phyloP scores from a whole-genome alignment of 768 basidiomycete genomes.

The Lentinula aciculospora region DNA sequence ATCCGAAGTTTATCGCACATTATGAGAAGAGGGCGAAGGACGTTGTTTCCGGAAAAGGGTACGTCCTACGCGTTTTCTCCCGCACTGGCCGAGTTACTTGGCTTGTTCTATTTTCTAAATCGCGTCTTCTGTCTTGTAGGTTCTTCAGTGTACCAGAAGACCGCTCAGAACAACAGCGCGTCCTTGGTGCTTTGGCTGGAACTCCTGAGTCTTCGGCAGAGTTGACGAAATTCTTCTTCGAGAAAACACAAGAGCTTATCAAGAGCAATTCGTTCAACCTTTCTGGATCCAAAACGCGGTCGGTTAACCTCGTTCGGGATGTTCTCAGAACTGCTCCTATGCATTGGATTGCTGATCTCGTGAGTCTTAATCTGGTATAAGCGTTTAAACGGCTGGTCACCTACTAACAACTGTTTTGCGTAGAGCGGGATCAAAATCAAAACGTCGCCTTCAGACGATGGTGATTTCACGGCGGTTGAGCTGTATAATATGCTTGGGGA shows the following conservation, averaged over 20 bases:
- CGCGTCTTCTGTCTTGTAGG: slow-evolving; percentile 28
- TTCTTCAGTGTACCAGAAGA: slow-evolving; percentile 60
- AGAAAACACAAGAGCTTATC: slow-evolving; percentile 58
- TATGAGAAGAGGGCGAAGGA: slow-evolving; percentile 46
- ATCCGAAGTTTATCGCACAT: slow-evolving; percentile 39
- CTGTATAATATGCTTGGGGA: slow-evolving; percentile 61
- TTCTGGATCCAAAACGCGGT: slow-evolving; percentile 46
- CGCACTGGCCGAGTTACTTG: neutral
- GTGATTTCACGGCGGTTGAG: slow-evolving; percentile 56
- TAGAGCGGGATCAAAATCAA: slow-evolving; percentile 75
- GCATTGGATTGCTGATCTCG: slow-evolving; percentile 71
- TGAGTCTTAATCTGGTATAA: slow-evolving; percentile 25
- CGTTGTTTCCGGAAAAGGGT: slow-evolving; percentile 61
- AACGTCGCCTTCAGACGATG: slow-evolving; percentile 43
- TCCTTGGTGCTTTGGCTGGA: slow-evolving; percentile 41
- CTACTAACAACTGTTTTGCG: neutral
- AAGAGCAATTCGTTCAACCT: slow-evolving; percentile 44
- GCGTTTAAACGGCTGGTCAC: neutral
- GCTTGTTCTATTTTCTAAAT: no score
- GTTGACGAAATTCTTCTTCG: slow-evolving; percentile 59
- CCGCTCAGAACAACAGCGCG: slow-evolving; percentile 40
- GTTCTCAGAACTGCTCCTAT: slow-evolving; percentile 63
- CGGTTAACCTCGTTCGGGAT: slow-evolving; percentile 63
- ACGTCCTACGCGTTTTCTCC: slow-evolving; percentile 8
- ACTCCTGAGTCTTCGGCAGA: slow-evolving; percentile 41